These are phyloP conservation scores for Aristolochia contorta DNA, from an alignment of 164 flowering plant genomes.

Conservation along the genomic window DNA sequence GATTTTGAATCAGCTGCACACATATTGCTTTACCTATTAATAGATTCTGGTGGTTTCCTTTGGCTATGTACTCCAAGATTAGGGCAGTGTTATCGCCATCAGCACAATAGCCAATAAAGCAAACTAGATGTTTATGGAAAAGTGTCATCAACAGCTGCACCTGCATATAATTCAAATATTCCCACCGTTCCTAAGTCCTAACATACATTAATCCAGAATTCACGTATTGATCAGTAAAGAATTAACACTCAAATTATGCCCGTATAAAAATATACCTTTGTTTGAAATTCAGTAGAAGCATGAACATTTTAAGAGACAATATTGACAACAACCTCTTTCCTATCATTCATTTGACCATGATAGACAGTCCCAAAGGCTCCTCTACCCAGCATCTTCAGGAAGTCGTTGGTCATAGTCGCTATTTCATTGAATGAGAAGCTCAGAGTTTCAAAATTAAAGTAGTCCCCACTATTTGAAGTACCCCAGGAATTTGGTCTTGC, in stretches of 20 bases:
- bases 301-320: neutral
- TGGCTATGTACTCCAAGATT: slow-evolving; percentile 1
- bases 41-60: neutral
- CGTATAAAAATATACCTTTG: too few relatives aligned
- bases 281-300: too few relatives aligned
- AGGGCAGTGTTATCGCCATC: neutral
- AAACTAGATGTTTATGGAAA: slow-evolving; percentile 1
- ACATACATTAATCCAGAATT: slow-evolving; percentile 10
- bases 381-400: slow-evolving; percentile 27
- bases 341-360: too few relatives aligned
- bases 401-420: slow-evolving; percentile 37
- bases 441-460: too few relatives aligned
- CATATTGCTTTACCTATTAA: neutral
- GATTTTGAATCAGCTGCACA: too few relatives aligned
- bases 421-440: too few relatives aligned
- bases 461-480: too few relatives aligned
- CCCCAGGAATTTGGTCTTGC: too few relatives aligned
- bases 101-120: neutral
- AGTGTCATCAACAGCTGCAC: slow-evolving; percentile 2
- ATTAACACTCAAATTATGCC: too few relatives aligned
- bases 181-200: too few relatives aligned
- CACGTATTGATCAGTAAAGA: neutral
- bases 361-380: slow-evolving; percentile 50
- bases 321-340: too few relatives aligned
- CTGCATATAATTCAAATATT: neutral